Base-by-base conservation (phyloP, 805 yeast species). In the Candida cerambycidarum region DNA sequence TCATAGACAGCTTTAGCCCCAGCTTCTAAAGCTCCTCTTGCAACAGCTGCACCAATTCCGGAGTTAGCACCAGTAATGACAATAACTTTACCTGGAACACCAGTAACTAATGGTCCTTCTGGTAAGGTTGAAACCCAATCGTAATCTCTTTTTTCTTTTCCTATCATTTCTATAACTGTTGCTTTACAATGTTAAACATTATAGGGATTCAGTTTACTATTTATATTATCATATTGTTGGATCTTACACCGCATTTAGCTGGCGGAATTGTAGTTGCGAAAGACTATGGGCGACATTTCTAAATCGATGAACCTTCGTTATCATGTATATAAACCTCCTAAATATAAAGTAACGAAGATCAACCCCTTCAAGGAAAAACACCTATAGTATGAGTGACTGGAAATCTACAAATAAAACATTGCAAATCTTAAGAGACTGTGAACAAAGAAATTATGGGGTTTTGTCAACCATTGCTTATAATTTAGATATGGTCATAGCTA, bases 1-100 rank as follows among this genome's bases (percentile, higher is more conserved):
- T 83, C 83, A 6, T 93, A 95, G 38, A 95, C 96, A 3, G 90
- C 90, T 65, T 85, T 90, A 35, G 89, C 84, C 56, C 71, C 85
- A 3, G 88, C 89, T 58, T 80, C 86, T 11, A 42, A 28, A 13
- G 40, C 42, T 16, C 46, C 46, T 24, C 33, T 38, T 32, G 93
- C 93, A 30, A 85, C 83, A 7, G 85, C 86, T 53, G 62, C 76
- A 11, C 95, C 95, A 49, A 87, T 86, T 27, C 96, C 96, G 38
- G 83, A 72, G 8, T 89, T 81, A 10, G 88, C 85, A 34, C 96
- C 96, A 11, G 93, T 84, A 46, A 87, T 76, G 5, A 85, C 79
- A 24, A 92, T 90, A 9, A 82, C 83, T 63, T 85, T 86, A 18
- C 92, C 93, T 16, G 45, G 45, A 21, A 42, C n/a, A 3, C 45